phyloP scores from a whole-genome alignment of 208 protist genomes.

The Trypanosoma theileri region DNA sequence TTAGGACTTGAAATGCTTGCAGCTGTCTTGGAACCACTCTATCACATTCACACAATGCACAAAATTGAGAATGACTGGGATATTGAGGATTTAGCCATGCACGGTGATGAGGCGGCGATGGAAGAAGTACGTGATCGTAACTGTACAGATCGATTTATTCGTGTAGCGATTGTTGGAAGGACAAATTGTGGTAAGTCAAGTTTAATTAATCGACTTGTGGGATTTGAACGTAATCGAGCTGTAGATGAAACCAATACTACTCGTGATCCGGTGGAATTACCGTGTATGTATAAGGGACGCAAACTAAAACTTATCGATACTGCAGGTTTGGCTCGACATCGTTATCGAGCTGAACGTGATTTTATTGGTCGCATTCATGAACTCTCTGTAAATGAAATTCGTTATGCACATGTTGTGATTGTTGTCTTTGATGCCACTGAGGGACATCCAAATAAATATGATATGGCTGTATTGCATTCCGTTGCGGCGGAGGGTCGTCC shows the following conservation, averaged over 20 bases:
- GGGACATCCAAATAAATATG: conserved; percentile 91
- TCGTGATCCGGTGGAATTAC: conserved; percentile 87
- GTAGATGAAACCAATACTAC: conserved; percentile 88
- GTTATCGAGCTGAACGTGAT: conserved; percentile 77
- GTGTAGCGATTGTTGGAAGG: conserved; percentile 90
- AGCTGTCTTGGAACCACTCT: conserved; percentile 69
- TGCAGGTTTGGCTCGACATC: conserved; percentile 72
- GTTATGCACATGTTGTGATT: conserved; percentile 85
- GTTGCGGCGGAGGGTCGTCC: conserved; percentile 82
- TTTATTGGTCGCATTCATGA: conserved; percentile 83
- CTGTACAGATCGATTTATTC: conserved; percentile 77
- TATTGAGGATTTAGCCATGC: conserved; percentile 82
- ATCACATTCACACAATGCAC: conserved; percentile 77
- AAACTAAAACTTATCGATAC: conserved; percentile 92
- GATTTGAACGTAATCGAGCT: conserved; percentile 85
- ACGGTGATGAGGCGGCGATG: conserved; percentile 84
- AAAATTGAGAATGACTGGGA: conserved; percentile 88
- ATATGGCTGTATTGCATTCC: conserved; percentile 89
- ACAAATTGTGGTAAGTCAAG: conserved; percentile 94
- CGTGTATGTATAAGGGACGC: conserved; percentile 85
- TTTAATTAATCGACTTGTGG: conserved; percentile 92
- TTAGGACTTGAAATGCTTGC: conserved; percentile 78
- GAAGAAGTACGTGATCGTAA: conserved; percentile 88
- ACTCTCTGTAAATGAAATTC: conserved; percentile 76
- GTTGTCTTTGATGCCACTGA: conserved; percentile 92